Evolutionary conservation across 2,329 filamentous ascomycete species (phyloP), one percentile per base, ranked within the genome.

Genomic region (Paecilomyces variotii): DNA sequence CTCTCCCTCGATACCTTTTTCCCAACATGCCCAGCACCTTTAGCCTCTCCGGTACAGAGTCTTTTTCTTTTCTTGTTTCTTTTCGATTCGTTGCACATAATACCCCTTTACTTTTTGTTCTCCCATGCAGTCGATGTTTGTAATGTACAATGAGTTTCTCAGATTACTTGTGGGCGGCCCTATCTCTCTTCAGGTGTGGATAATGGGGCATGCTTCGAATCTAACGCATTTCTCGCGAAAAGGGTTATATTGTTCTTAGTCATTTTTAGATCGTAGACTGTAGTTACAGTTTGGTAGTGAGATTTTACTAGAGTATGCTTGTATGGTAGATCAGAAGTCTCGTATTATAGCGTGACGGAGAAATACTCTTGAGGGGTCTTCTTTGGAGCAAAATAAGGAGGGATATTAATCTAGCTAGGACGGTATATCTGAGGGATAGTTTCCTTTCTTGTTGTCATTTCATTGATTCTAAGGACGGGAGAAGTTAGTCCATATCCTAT

Each of bases 41-140:
- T 45, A 45, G n/a, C 39, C 39, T 45, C 12, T 45, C 39, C 6
- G 39, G 39, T 45, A 19, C 39, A 45, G 39, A 24, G n/a, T 7
- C 19, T 9, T 45, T 45, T 45, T 45, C 7, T 24, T 45, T 19
- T n/a, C 39, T 45, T 45, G 19, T 45, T 45, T 9, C 30, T 32
- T 10, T 32, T 32, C n/a, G 39, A 45, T 45, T 45, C 39, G 14
- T 45, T 45, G 39, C 39, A 45, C 14, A 45, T 45, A 45, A 45
- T 45, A 45, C 39, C 54, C 55, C 62, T 58, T 65, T 55, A 54
- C 63, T 64, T 54, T 59, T 55, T 58, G 30, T 52, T 54, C 58
- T 54, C 24, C 24, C n/a, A 26, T 56, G 56, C 56, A 69, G 63
- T 68, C 61, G 54, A 70, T 65, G 65, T 64, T 64, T 62, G 61